Conservation (phyloP, 805 yeast species). For the Candida easanensis region DNA sequence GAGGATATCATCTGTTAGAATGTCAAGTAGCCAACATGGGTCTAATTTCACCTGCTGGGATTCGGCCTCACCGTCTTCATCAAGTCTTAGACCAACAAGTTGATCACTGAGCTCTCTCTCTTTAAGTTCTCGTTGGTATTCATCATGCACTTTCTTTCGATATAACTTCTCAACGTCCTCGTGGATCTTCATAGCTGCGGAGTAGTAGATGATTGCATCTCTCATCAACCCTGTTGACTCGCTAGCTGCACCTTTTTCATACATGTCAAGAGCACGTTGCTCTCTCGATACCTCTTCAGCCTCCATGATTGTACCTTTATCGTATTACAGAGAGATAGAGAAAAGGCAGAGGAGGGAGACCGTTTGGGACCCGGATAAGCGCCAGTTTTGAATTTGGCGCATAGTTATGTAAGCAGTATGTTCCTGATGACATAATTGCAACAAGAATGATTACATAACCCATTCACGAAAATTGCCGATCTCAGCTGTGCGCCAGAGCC, state of each 20-base stretch:
- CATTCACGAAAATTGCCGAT: neutral
- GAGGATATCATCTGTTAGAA: constrained; percentile 59
- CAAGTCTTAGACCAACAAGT: neutral
- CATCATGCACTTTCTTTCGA: constrained; percentile 51
- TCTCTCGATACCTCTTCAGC: neutral
- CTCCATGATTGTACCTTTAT: neutral
- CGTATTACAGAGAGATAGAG: neutral
- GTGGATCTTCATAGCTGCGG: constrained; percentile 59
- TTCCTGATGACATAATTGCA: neutral
- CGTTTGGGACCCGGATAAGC: no score
- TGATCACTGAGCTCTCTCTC: constrained; percentile 8
- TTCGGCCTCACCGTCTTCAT: constrained; percentile 8
- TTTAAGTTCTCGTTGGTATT: constrained; percentile 31
- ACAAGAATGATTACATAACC: neutral
- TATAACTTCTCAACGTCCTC: constrained; percentile 65
- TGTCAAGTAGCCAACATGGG: constrained; percentile 41
- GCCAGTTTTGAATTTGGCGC: no score
- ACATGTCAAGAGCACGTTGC: constrained; percentile 53
- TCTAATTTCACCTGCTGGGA: constrained; percentile 14
- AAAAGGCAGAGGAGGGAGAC: neutral
- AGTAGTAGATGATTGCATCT: constrained; percentile 75
- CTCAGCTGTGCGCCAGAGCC: neutral
- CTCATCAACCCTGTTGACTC: constrained; percentile 74
- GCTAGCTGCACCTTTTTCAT: constrained; percentile 67
- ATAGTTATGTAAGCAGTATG: no score